Evolutionary conservation across 352 stramenopile species (phyloP).

Genomic region (Globisporangium emineosum): DNA sequence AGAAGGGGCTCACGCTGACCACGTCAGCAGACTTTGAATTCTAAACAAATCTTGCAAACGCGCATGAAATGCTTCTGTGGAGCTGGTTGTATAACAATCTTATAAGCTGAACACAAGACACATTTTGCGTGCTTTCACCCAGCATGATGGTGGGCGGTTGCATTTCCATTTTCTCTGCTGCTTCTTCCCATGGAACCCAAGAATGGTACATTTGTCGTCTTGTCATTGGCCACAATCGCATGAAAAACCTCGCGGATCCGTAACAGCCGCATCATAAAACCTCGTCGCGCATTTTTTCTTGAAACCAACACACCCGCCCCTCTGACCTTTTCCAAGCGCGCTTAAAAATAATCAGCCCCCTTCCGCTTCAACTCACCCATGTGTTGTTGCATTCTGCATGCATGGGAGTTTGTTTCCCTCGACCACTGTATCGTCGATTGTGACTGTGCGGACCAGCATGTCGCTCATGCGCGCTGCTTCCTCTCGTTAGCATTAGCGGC

Average conservation of each 20-base stretch:
- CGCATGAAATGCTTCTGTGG: neutral
- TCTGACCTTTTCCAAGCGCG: conserved; percentile 6
- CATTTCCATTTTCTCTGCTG: neutral
- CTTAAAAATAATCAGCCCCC: conserved; percentile 10
- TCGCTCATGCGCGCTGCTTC: neutral
- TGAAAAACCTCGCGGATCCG: neutral
- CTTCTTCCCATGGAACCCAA: neutral
- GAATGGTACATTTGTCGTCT: conserved; percentile 9
- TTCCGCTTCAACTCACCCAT: conserved; percentile 11
- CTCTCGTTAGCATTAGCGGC: too few species aligned
- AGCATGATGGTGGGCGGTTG: neutral
- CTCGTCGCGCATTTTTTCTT: conserved; percentile 3
- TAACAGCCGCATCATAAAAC: conserved; percentile 2
- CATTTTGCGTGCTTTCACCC: too few species aligned
- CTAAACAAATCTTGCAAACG: conserved; percentile 7
- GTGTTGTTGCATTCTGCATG: neutral
- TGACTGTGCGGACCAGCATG: neutral
- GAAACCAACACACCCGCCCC: neutral
- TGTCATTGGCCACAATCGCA: conserved; percentile 8
- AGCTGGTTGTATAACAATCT: too few species aligned
- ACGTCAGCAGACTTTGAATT: conserved; percentile 43
- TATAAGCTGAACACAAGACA: too few species aligned
- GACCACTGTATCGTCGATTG: neutral
- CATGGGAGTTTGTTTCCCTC: too few species aligned
- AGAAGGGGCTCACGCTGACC: conserved; percentile 59